phyloP scores from a whole-genome alignment of 106 monocot species.

The Allium fistulosum region DNA sequence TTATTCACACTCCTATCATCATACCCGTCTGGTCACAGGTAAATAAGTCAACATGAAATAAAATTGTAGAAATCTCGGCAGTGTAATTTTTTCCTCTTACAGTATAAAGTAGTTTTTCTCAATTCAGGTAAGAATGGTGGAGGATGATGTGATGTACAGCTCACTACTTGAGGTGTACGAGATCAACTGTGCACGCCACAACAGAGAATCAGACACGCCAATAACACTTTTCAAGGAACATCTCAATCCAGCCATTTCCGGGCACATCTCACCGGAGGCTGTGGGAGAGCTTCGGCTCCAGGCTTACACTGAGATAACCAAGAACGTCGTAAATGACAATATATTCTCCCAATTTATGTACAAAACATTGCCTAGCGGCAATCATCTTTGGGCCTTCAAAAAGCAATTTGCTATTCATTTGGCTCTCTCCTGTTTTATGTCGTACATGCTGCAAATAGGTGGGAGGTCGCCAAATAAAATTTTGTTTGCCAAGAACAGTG shows the following conservation, averaged over 20 bases:
- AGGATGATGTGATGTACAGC: constrained; percentile 98
- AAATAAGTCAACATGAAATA: not conserved
- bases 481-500: constrained; percentile 95
- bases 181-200: constrained; percentile 88
- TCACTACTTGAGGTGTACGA: constrained; percentile 98
- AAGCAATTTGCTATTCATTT: constrained; percentile 93
- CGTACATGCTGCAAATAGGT: constrained; percentile 96
- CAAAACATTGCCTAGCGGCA: constrained; percentile 92
- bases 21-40: constrained; percentile 99
- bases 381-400: constrained; percentile 97
- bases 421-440: constrained; percentile 91
- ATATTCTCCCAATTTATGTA: constrained; percentile 98
- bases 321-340: constrained; percentile 69
- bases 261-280: constrained; percentile 79
- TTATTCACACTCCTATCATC: constrained; percentile 93
- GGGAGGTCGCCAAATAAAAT: constrained; percentile 92
- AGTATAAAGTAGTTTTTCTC: too few species aligned
- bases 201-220: constrained; percentile 82
- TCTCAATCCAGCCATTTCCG: constrained; percentile 85
- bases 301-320: constrained; percentile 91
- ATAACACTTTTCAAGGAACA: constrained; percentile 92
- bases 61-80: not conserved
- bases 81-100: not conserved
- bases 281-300: constrained; percentile 81
- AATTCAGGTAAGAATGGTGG: constrained; percentile 94